Evolutionary conservation across 139 green algal genomes (phyloP), one percentile per base, ranked within the genome.

Genomic region (Helicosporidium sp.): DNA sequence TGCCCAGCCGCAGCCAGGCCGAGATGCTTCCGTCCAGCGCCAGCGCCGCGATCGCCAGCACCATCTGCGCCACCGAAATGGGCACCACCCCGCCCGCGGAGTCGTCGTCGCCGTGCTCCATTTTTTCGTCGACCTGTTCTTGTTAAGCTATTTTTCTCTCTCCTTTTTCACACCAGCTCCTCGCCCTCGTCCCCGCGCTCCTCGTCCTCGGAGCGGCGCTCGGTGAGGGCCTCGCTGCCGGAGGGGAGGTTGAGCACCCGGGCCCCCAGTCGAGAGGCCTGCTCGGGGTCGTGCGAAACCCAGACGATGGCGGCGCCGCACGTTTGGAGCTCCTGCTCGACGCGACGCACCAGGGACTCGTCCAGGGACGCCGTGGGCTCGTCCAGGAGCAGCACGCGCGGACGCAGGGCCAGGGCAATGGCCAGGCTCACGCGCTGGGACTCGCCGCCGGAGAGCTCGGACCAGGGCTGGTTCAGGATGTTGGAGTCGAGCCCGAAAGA

Each of bases 341-440:
- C 71, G 39, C 29, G 54, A 12, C 41, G 12, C 0, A 69, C 54
- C 4, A 70, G 70, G 0, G 70, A 58, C 0, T 41, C 34, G 68
- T 93, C 83, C 42, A 84, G 74, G 1, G 79, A 66, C 18, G 36
- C 61, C 2, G 82, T 89, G 15, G 79, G 76, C 54, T 92, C 78
- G 70, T 93, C 83, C 44, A 93, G 59, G 35, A 93, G 70, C 48
- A 93, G 60, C 26, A 91, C 68, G 16, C 52, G 12, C 1, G 82
- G 82, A 37, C 68, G 59, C 22, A 91, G 65, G 1, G 77, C 78
- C 4, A 87, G n/a, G 2, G 65, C 64, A 8, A 91, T 66, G 3
- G 77, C 81, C 15, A 93, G 49, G 5, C 58, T n/a, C 33, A 80
- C 69, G 0, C 82, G 59, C 66, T 91, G 78, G 16, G 79, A 60